Evolutionary conservation across 805 yeast species (phyloP), one percentile per base, ranked within the genome.

Genomic region (Saccharomycopsis malanga): DNA sequence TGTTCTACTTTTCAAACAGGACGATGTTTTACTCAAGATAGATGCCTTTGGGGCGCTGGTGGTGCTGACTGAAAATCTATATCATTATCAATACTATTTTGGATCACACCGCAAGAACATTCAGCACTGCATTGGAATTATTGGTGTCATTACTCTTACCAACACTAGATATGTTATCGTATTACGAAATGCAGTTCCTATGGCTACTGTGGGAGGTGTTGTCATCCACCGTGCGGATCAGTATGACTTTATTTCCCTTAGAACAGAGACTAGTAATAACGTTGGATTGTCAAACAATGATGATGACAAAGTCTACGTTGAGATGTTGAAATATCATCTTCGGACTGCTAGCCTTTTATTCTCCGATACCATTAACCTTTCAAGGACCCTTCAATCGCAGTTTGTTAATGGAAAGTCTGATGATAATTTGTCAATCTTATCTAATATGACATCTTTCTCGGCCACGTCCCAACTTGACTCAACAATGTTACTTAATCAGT

Each of bases 281-380:
- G n/a, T n/a, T n/a, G n/a, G n/a, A n/a, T n/a, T n/a, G n/a, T n/a
- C n/a, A n/a, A n/a, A n/a, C 14, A 43, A n/a, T 21, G 30, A 42
- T 14, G 55, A 52, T 30, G 53, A 49, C 24, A 21, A 41, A 3
- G 15, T 36, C 5, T 52, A 49, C 29, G 37, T 52, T 27, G 72
- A 71, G 5, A 67, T 93, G 10, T 63, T 91, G 53, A 75, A 76
- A 54, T 65, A 65, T 45, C 96, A 91, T 60, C 68, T 93, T 61
- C 65, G 71, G 36, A 68, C 72, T 36, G 85, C 95, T 12, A 79
- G 86, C 9, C 68, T 85, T 44, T 83, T 69, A 57, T 85, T 81
- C 55, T 76, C 91, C 3, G 73, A 74, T 53, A 77, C 81, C 38
- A 81, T 79, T 62, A 98, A 93, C 66, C 69, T 93, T 60, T 87